These are phyloP conservation scores for Oryza rufipogon DNA, from an alignment of 176 grass and related monocot genomes.

Conservation along the genomic window DNA sequence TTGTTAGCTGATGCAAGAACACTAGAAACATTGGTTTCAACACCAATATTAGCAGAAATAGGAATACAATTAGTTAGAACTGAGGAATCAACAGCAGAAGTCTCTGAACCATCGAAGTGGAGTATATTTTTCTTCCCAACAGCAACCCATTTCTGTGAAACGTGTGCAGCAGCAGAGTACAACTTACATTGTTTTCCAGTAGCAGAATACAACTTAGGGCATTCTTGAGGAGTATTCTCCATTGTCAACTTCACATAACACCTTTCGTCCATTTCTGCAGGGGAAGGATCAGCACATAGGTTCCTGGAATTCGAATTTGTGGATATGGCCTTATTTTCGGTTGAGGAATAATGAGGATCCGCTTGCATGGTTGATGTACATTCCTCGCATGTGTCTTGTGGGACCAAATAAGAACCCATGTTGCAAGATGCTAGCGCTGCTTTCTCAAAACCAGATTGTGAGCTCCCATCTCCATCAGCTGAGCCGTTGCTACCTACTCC, in stretches of 20 bases:
- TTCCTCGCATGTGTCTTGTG: conserved; percentile 7
- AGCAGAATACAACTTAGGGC: conserved; percentile 32
- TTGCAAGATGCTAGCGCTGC: conserved; percentile 26
- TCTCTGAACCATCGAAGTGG: conserved; percentile 19
- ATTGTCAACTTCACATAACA: conserved; percentile 33
- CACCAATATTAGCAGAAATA: conserved; percentile 2
- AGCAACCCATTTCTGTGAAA: conserved; percentile 60
- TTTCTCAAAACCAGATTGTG: conserved; percentile 25
- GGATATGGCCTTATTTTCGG: conserved; percentile 15
- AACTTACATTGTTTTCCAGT: conserved; percentile 40
- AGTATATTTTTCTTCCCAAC: conserved; percentile 44
- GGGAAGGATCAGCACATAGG: conserved; percentile 10
- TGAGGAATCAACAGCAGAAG: conserved; percentile 28
- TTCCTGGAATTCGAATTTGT: conserved; percentile 18
- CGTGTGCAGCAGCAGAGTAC: conserved; percentile 28
- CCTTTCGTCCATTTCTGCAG: conserved; percentile 42
- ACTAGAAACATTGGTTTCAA: conserved; percentile 23
- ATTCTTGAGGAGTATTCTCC: conserved; percentile 41
- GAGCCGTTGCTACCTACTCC: neutral
- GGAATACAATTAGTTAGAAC: conserved; percentile 38
- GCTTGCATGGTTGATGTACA: neutral
- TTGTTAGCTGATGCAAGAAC: conserved; percentile 31
- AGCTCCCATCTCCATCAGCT: conserved; percentile 20
- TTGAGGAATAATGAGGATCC: conserved; percentile 22
- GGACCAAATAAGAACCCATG: conserved; percentile 25